Evolutionary conservation across 179 eudicot genomes (phyloP).

Genomic region (Camellia oleifera): DNA sequence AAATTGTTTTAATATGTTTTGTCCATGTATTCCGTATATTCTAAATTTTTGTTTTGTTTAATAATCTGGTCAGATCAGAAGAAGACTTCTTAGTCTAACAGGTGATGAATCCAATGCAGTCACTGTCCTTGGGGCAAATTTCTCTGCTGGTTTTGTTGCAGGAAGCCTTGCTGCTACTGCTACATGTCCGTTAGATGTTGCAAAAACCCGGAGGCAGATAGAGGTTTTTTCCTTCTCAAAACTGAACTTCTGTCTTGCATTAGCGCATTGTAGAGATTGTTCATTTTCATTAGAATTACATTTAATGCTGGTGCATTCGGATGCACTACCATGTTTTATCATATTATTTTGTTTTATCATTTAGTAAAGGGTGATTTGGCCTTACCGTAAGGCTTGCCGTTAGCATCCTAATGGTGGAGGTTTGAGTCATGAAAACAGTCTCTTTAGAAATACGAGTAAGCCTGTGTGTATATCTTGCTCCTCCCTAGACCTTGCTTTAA

Average conservation of each 20-base stretch:
- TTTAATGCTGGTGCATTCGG: neutral
- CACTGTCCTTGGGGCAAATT: slow-evolving; percentile 72
- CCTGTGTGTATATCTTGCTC: too few relatives aligned
- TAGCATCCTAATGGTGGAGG: too few relatives aligned
- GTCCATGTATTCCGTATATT: neutral
- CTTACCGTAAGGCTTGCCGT: too few relatives aligned
- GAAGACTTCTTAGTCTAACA: slow-evolving; percentile 48
- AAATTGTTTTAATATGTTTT: neutral
- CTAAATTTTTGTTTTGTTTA: neutral
- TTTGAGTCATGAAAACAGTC: too few relatives aligned
- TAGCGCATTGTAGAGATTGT: neutral
- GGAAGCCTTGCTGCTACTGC: slow-evolving; percentile 91
- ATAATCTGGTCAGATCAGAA: slow-evolving; percentile 49
- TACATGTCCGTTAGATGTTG: slow-evolving; percentile 95
- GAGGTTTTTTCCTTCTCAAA: slow-evolving; percentile 47
- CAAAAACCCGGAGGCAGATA: slow-evolving; percentile 88
- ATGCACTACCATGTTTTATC: neutral
- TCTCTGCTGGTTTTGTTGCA: slow-evolving; percentile 88
- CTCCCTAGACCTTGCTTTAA: too few relatives aligned
- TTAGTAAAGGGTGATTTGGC: too few relatives aligned
- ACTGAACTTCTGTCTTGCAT: neutral
- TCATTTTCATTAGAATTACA: neutral
- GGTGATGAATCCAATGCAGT: slow-evolving; percentile 55
- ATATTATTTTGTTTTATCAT: neutral
- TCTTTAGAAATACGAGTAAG: too few relatives aligned